Percentiles rank a stretch among this genome's conserved stretches.
phyloP scores from a whole-genome alignment of 2,329 filamentous ascomycete genomes.

The Pseudogymnoascus sp. region DNA sequence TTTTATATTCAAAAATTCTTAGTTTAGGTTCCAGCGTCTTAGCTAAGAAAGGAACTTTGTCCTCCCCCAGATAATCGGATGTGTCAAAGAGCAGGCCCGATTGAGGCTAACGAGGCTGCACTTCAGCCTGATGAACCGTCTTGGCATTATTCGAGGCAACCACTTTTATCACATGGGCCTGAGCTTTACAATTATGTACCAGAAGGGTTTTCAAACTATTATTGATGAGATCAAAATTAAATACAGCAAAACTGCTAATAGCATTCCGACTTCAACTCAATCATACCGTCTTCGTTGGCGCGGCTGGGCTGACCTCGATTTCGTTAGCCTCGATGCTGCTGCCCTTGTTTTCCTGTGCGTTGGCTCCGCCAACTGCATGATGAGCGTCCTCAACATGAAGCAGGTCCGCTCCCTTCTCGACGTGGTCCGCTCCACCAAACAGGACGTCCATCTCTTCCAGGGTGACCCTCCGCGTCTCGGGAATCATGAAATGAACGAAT shows the following conservation, averaged over 20 bases:
- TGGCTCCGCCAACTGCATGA: slow-evolving; percentile 14
- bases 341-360: not conserved
- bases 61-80: not conserved
- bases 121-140: not conserved
- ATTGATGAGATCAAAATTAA: slow-evolving; percentile 4
- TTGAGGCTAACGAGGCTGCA: not conserved
- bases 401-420: slow-evolving; percentile 25
- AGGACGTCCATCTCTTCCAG: slow-evolving; percentile 49
- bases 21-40: slow-evolving; percentile 6
- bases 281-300: slow-evolving; percentile 2
- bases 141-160: not conserved
- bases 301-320: not conserved
- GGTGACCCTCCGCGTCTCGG: slow-evolving; percentile 47
- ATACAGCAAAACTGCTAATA: not conserved
- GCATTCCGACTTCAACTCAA: not conserved
- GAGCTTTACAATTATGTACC: not conserved
- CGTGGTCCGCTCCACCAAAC: slow-evolving; percentile 35
- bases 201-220: not conserved
- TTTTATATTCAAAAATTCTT: slow-evolving; percentile 3
- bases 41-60: not conserved
- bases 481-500: slow-evolving; percentile 45
- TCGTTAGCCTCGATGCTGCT: not conserved
- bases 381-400: slow-evolving; percentile 23
- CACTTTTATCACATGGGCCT: not conserved
- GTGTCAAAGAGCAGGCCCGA: not conserved